A percentile compares a stretch with the other conserved stretches of the same genome.
Conservation (phyloP, 1,139 yeast species). For the Hansenula anomala region DNA sequence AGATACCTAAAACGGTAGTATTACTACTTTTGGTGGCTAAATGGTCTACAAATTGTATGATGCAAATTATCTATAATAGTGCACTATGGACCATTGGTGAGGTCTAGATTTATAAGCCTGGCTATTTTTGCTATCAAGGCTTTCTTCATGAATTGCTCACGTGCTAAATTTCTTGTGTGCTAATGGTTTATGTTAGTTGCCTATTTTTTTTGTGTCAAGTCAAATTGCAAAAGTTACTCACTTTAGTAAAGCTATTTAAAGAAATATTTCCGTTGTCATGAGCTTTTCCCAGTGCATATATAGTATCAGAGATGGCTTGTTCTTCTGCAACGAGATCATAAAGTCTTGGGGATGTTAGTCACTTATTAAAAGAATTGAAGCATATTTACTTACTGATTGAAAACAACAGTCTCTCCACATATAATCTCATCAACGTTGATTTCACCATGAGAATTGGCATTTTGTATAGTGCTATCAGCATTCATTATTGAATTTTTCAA, state of each 20-base stretch:
- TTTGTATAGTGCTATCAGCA: constrained; percentile 20
- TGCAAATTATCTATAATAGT: too few species aligned
- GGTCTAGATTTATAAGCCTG: constrained; percentile 13
- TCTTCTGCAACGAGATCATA: constrained; percentile 65
- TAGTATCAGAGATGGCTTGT: constrained; percentile 64
- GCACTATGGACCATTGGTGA: too few species aligned
- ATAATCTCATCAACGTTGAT: constrained; percentile 37
- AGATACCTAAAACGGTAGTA: too few species aligned
- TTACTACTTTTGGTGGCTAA: too few species aligned
- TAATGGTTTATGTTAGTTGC: too few species aligned
- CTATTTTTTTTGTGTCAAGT: too few species aligned
- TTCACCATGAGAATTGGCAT: constrained; percentile 19
- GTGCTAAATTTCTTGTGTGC: constrained; percentile 58
- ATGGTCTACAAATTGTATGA: too few species aligned
- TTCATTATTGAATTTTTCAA: constrained; percentile 26
- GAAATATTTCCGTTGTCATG: constrained; percentile 41
- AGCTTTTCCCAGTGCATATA: constrained; percentile 54
- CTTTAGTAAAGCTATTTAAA: constrained; percentile 48
- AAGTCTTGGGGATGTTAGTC: too few species aligned
- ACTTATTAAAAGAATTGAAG: too few species aligned
- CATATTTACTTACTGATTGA: constrained; percentile 36
- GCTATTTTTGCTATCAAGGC: constrained; percentile 35
- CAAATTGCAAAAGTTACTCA: too few species aligned
- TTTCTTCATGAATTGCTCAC: constrained; percentile 63
- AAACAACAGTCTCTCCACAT: constrained; percentile 41